These are phyloP conservation scores for Phytophthora niederhauseri DNA, from an alignment of 352 stramenopile genomes.

Conservation along the genomic window DNA sequence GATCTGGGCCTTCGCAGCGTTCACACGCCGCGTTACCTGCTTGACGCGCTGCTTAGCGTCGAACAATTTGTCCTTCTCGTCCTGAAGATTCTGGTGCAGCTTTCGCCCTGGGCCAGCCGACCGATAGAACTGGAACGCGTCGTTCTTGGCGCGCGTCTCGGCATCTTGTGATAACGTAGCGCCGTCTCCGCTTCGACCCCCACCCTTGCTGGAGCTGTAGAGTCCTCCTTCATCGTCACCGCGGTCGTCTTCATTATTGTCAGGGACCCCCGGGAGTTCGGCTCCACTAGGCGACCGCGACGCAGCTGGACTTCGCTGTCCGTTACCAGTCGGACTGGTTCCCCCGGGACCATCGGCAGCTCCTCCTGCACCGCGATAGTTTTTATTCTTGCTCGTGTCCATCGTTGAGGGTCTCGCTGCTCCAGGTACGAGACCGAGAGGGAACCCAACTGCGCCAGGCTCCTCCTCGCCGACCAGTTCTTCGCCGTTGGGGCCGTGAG, in stretches of 20 bases:
- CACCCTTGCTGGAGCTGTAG: constrained; percentile 11
- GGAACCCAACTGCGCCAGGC: constrained; percentile 57
- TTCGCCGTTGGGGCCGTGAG: constrained; percentile 25
- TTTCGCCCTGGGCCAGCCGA: constrained; percentile 60
- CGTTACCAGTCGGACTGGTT: constrained; percentile 21
- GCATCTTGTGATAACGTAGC: constrained; percentile 21
- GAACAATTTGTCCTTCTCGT: constrained; percentile 80
- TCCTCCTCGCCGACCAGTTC: constrained; percentile 69
- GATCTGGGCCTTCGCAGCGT: constrained; percentile 80
- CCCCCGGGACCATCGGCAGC: neutral
- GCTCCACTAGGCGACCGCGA: constrained; percentile 27
- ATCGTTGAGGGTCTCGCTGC: constrained; percentile 69
- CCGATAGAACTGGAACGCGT: constrained; percentile 77
- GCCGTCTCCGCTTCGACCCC: neutral
- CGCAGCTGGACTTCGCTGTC: constrained; percentile 44
- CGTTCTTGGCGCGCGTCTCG: constrained; percentile 53
- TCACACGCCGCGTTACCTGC: constrained; percentile 74
- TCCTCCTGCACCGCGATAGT: neutral
- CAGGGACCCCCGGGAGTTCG: constrained; percentile 20
- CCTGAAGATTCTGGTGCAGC: constrained; percentile 58
- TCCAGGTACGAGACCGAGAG: constrained; percentile 56
- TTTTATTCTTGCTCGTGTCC: constrained; percentile 32
- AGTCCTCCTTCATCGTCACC: constrained; percentile 31
- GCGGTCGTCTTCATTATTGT: constrained; percentile 36
- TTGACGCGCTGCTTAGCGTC: constrained; percentile 77